Conservation (phyloP, 306 rosid species). For the Gleditsia sinensis region DNA sequence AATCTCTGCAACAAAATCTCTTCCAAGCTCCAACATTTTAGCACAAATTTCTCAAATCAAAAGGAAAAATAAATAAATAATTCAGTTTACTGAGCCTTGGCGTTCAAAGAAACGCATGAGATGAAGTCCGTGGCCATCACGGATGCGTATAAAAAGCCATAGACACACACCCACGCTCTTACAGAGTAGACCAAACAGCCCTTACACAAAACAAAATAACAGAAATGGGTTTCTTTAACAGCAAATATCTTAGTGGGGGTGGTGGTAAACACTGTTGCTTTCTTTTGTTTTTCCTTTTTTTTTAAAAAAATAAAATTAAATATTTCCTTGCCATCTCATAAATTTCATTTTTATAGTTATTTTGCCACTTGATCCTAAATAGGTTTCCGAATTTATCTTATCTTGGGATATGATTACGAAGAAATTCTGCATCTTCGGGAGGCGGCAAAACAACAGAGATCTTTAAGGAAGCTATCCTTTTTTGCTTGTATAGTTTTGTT, state of each 20-base stretch:
- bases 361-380: background rate
- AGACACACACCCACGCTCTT: constrained; percentile 11
- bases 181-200: constrained; percentile 52
- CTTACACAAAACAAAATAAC: constrained; percentile 31
- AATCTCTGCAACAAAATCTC: constrained; percentile 32
- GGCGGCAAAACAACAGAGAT: constrained; percentile 51
- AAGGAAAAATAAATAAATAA: background rate
- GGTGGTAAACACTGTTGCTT: background rate
- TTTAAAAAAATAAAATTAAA: too few relatives aligned
- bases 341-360: background rate
- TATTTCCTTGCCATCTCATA: background rate
- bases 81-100: constrained; percentile 19
- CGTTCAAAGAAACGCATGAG: constrained; percentile 26
- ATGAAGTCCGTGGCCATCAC: constrained; percentile 41
- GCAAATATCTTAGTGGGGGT: too few relatives aligned
- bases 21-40: constrained; percentile 27
- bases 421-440: constrained; percentile 41
- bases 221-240: constrained; percentile 4
- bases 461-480: background rate
- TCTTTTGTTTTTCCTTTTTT: too few relatives aligned
- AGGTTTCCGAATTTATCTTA: too few relatives aligned
- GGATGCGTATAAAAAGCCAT: constrained; percentile 45
- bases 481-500: too few relatives aligned
- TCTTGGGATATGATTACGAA: too few relatives aligned
- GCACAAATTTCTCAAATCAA: constrained; percentile 7